Percentiles rank a stretch among this genome's conserved stretches.
Conservation (phyloP, 2,329 filamentous ascomycete genomes). For the Penicillium hesseltinei region DNA sequence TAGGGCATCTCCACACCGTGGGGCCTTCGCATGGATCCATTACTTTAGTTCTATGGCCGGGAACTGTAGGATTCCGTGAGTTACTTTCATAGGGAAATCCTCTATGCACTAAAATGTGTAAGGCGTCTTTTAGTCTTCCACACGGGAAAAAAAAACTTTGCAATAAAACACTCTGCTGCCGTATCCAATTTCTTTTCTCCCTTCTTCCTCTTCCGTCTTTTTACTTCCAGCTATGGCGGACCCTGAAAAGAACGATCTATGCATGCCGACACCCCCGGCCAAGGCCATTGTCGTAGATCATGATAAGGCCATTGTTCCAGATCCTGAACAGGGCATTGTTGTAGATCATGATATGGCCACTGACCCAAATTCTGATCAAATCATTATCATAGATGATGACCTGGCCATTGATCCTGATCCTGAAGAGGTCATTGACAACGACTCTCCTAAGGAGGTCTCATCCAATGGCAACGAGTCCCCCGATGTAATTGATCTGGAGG, state of each 20-base stretch:
- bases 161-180: neutral
- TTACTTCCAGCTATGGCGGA: constrained; percentile 11
- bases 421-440: neutral
- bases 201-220: neutral
- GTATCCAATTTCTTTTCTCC: neutral
- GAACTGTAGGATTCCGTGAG: constrained; percentile 7
- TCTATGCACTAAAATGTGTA: neutral
- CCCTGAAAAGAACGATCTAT: constrained; percentile 11
- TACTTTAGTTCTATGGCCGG: neutral
- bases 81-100: neutral
- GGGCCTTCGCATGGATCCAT: constrained; percentile 5
- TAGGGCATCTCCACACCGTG: constrained; percentile 8
- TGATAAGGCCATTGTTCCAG: constrained; percentile 1
- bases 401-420: neutral
- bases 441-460: constrained; percentile 1
- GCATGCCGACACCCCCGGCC: constrained; percentile 7
- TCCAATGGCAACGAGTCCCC: neutral
- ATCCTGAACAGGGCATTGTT: constrained; percentile 3
- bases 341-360: neutral
- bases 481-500: constrained; percentile 11
- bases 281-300: constrained; percentile 8
- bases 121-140: neutral
- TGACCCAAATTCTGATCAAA: neutral
- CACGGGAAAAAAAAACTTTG: neutral
- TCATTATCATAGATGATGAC: no score